Percentiles rank a stretch among this genome's conserved stretches.
Evolutionary conservation across 2,329 filamentous ascomycete species (phyloP).

Genomic region (Penicillium sp.): DNA sequence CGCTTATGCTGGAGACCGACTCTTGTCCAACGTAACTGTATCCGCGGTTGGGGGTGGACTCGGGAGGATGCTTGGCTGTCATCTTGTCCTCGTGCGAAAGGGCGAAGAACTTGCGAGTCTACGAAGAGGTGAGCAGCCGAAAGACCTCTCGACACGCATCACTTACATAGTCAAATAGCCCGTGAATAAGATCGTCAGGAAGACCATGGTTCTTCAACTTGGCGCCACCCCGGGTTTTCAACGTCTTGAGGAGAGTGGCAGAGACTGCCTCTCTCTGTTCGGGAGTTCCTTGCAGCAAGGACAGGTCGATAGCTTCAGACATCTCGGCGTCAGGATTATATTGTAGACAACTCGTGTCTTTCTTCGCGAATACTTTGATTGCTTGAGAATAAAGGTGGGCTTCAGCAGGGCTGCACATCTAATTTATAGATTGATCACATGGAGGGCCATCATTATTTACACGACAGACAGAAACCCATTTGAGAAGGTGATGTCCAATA

Average conservation of each 20-base stretch:
- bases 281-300: conserved; percentile 15
- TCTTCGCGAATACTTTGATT: no score
- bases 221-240: conserved; percentile 18
- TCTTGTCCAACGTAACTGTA: no score
- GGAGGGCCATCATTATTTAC: background rate
- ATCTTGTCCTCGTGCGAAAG: no score
- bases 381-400: background rate
- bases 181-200: conserved; percentile 10
- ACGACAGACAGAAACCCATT: background rate
- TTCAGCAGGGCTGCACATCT: background rate
- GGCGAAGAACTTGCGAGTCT: no score
- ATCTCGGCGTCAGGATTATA: background rate
- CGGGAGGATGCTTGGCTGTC: no score
- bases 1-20: no score
- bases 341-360: background rate
- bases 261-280: conserved; percentile 12
- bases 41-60: no score
- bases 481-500: background rate
- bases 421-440: background rate
- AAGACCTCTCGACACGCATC: no score
- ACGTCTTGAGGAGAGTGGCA: conserved; percentile 7
- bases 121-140: no score
- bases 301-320: conserved; percentile 14
- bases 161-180: no score
- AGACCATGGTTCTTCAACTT: conserved; percentile 22